phyloP scores from a whole-genome alignment of 2,329 filamentous ascomycete genomes.

The Ophiostoma piceae region DNA sequence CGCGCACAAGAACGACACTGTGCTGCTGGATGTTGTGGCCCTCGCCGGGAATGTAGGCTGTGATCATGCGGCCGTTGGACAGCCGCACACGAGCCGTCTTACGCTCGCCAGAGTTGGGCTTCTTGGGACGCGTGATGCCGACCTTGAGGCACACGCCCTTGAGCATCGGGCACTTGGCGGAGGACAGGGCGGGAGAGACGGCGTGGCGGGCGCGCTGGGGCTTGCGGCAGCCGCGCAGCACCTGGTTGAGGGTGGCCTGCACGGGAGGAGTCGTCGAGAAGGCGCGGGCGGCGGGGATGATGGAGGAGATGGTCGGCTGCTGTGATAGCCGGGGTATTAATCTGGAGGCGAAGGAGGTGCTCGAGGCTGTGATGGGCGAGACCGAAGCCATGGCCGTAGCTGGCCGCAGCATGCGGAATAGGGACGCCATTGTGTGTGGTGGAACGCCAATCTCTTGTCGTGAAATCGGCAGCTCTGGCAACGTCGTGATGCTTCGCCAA shows the following conservation, averaged over 20 bases:
- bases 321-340: constrained; percentile 31
- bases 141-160: constrained; percentile 97
- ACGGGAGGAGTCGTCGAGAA: constrained; percentile 43
- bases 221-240: constrained; percentile 69
- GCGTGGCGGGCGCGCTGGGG: constrained; percentile 77
- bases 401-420: constrained; percentile 34
- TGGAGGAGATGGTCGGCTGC: constrained; percentile 27
- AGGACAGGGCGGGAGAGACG: constrained; percentile 75
- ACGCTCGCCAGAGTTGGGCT: constrained; percentile 94
- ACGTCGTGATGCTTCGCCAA: neutral
- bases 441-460: neutral
- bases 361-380: constrained; percentile 22
- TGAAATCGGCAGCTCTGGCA: neutral
- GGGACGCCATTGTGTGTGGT: constrained; percentile 32
- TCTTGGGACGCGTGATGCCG: constrained; percentile 91
- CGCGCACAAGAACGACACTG: constrained; percentile 91
- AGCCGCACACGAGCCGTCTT: constrained; percentile 91
- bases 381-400: constrained; percentile 21
- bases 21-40: constrained; percentile 99
- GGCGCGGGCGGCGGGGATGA: constrained; percentile 33
- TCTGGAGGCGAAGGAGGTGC: neutral
- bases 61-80: constrained; percentile 80
- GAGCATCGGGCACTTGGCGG: constrained; percentile 66
- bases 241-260: constrained; percentile 66
- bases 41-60: constrained; percentile 93